Conservation (phyloP, 345 rosid genomes). For the Populus tremula region DNA sequence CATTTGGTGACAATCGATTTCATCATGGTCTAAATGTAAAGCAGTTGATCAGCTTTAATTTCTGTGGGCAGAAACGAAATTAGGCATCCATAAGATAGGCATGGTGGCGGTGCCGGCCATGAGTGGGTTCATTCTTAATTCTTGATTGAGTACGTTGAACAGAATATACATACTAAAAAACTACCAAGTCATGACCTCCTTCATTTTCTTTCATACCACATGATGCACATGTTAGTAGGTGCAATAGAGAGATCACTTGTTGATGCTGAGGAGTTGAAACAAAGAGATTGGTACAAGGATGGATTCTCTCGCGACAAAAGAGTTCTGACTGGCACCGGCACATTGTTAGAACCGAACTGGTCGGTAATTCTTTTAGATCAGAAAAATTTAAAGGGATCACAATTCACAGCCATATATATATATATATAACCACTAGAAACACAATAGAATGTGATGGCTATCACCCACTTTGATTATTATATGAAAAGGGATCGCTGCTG, state of each 20-base stretch:
- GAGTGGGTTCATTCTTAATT: neutral
- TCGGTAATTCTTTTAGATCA: neutral
- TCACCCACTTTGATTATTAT: constrained; percentile 18
- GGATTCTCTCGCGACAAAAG: neutral
- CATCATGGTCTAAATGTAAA: neutral
- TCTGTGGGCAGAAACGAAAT: neutral
- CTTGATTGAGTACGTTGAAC: neutral
- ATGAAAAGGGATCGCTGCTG: neutral
- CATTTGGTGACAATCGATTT: neutral
- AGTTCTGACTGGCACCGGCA: neutral
- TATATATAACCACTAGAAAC: neutral
- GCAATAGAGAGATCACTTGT: neutral
- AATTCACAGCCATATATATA: neutral
- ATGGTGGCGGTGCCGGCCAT: neutral
- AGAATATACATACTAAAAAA: neutral
- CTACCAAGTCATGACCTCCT: neutral
- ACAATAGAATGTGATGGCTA: neutral
- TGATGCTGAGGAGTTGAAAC: neutral
- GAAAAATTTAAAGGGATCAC: neutral
- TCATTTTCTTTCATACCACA: neutral
- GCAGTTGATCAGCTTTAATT: neutral
- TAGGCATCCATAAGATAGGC: neutral
- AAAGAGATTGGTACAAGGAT: neutral
- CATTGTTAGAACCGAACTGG: neutral
- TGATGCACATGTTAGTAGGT: neutral